phyloP scores from a whole-genome alignment of 495 filamentous ascomycete genomes.

The Penicillium waksmanii region DNA sequence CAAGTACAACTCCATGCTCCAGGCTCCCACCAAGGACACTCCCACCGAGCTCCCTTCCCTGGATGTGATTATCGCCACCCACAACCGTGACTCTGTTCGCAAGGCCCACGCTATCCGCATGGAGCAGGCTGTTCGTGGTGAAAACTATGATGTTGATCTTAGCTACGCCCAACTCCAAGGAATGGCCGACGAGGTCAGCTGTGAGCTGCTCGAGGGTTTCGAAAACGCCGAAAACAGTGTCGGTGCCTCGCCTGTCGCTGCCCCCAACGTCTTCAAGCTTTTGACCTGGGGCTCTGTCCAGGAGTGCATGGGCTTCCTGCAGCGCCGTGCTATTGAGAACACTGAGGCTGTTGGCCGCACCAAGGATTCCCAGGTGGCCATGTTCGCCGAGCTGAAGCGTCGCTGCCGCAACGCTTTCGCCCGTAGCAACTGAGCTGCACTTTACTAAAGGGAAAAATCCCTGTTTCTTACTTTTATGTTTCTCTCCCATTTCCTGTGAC shows the following conservation, averaged over 20 bases:
- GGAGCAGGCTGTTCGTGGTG: constrained; percentile 47
- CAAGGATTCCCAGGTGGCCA: constrained; percentile 71
- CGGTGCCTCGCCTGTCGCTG: constrained; percentile 36
- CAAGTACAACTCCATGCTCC: constrained; percentile 55
- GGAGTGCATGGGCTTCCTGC: constrained; percentile 92
- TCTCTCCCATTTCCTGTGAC: constrained; percentile 6
- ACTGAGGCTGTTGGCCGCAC: constrained; percentile 83
- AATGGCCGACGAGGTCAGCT: constrained; percentile 95
- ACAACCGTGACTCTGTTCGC: constrained; percentile 82
- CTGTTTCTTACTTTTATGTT: constrained; percentile 13
- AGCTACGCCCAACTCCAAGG: constrained; percentile 91
- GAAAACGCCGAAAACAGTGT: constrained; percentile 32
- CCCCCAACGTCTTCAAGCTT: constrained; percentile 80
- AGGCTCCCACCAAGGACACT: constrained; percentile 37
- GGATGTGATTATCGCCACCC: constrained; percentile 82
- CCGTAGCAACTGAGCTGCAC: constrained; percentile 24
- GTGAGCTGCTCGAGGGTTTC: constrained; percentile 69
- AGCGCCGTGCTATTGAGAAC: constrained; percentile 88
- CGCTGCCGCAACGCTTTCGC: constrained; percentile 54
- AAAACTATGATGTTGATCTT: constrained; percentile 58
- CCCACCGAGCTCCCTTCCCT: constrained; percentile 60
- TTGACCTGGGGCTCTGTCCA: constrained; percentile 88
- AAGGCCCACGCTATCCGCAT: constrained; percentile 66
- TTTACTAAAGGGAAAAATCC: neutral
- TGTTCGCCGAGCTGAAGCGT: constrained; percentile 70